These are phyloP conservation scores for Calonectria pteridis DNA, from an alignment of 2,329 filamentous ascomycete genomes.

Conservation along the genomic window DNA sequence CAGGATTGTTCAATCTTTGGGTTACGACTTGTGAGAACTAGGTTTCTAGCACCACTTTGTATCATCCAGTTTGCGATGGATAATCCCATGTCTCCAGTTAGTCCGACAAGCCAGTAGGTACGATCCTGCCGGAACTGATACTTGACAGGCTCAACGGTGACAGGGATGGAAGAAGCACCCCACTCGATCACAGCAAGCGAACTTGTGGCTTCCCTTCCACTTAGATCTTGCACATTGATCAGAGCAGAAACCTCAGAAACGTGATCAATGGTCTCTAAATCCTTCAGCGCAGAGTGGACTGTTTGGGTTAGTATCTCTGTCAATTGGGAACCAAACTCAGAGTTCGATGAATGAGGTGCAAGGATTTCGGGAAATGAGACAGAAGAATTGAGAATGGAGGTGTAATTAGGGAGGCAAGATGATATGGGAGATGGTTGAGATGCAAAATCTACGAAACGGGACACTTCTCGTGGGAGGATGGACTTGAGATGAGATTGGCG, in stretches of 20 bases:
- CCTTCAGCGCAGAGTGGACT: neutral
- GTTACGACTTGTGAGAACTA: constrained; percentile 1
- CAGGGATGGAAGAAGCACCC: neutral
- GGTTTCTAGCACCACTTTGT: neutral
- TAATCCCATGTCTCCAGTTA: constrained; percentile 6
- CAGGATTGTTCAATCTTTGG: neutral
- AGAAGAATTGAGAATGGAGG: neutral
- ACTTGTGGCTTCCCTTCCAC: neutral
- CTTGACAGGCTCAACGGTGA: neutral
- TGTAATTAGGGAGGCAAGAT: neutral
- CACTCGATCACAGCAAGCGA: neutral
- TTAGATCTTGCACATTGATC: neutral
- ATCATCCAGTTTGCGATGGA: constrained; percentile 13
- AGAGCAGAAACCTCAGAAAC: neutral
- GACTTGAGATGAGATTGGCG: neutral
- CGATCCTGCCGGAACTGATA: neutral
- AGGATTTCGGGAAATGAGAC: neutral
- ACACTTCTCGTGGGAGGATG: neutral
- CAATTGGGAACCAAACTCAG: neutral
- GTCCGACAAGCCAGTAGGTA: constrained; percentile 14
- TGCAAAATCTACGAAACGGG: neutral
- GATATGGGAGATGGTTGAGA: neutral
- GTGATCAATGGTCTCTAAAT: neutral
- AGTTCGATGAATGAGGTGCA: neutral
- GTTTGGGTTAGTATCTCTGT: neutral